Evolutionary conservation across 2,329 filamentous ascomycete genomes (phyloP).

Genomic region (Microsporum ferrugineum): DNA sequence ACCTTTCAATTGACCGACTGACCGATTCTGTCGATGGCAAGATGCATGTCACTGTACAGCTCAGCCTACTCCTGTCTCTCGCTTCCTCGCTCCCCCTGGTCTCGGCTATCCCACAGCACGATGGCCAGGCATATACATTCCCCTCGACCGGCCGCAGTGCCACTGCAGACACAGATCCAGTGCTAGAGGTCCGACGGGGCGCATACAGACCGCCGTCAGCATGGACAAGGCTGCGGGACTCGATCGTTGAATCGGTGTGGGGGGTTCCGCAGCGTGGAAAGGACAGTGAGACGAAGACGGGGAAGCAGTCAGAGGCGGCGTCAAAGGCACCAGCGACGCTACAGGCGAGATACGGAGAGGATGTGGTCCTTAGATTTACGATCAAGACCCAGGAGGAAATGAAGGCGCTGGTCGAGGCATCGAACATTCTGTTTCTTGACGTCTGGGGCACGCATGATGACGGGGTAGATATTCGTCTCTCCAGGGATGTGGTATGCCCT

Average conservation of each 20-base stretch:
- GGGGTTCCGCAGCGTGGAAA: slow-evolving; percentile 20
- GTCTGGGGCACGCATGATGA: slow-evolving; percentile 76
- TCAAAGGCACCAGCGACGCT: slow-evolving; percentile 27
- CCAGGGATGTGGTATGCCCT: slow-evolving; percentile 57
- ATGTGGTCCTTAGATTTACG: slow-evolving; percentile 82
- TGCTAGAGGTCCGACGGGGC: slow-evolving; percentile 19
- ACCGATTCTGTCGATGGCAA: background rate
- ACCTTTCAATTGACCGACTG: background rate
- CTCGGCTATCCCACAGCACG: slow-evolving; percentile 8
- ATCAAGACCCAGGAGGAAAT: slow-evolving; percentile 58
- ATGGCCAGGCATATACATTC: slow-evolving; percentile 6
- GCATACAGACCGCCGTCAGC: slow-evolving; percentile 21
- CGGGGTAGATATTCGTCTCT: slow-evolving; percentile 74
- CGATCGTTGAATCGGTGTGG: slow-evolving; percentile 36
- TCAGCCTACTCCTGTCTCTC: background rate
- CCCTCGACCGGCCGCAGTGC: slow-evolving; percentile 16
- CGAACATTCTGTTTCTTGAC: slow-evolving; percentile 68
- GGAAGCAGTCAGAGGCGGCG: slow-evolving; percentile 16
- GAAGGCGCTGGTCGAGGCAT: slow-evolving; percentile 57
- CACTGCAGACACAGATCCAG: slow-evolving; percentile 21
- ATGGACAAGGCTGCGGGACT: slow-evolving; percentile 32
- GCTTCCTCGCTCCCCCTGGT: slow-evolving; percentile 5
- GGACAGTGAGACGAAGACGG: slow-evolving; percentile 7
- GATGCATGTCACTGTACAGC: background rate
- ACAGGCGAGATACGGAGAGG: slow-evolving; percentile 53